Base-by-base conservation (phyloP, 2,329 filamentous ascomycete genomes). In the Aspergillus jensenii region DNA sequence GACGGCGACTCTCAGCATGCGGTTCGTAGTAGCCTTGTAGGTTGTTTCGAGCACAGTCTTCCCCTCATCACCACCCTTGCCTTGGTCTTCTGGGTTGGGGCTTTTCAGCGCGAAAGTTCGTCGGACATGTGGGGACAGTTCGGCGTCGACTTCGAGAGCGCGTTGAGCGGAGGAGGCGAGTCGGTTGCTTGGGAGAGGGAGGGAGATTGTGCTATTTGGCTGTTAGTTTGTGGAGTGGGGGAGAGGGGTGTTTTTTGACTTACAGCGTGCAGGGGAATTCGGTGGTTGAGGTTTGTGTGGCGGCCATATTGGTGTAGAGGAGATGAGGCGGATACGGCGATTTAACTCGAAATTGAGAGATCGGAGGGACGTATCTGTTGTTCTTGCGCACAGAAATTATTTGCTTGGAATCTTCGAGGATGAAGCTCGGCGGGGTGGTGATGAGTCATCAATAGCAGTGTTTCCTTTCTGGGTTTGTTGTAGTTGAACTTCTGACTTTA, bases 1-100 rank as follows among this genome's bases (percentile, higher is more conserved):
- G 56, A 97, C 93, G 3, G 93, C 90, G 2, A 99, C 95, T 45
- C 95, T 88, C 58, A 99, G 82, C 93, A 98, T 98, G 65, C 95
- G 88, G 72, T 97, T 96, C 19, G 95, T 98, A 0, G 91, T 91
- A 1, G 95, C 95, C 55, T 82, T 84, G 77, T 98, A 98, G 59
- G 89, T 84, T 9, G 90, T 89, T 59, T 83, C 81, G 49, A 98
- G 80, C 4, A 93, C 76, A 1, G 78, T 82, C 65, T 77, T 76
- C 37, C 69, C 67, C 25, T 76, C 73, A 7, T 62, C 39, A 43
- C 44, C 21, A 62, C 57, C 55, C 56, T 9, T 45, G 59, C 57
- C 56, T 63, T 52, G 59, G 64, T 58, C 47, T 63, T 65, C 59
- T 60, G 59, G 14, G 70, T 47, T 27, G 63, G 67, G 19, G 71